Conservation (phyloP, 2,329 filamentous ascomycete species). For the Pyricularia sp. region DNA sequence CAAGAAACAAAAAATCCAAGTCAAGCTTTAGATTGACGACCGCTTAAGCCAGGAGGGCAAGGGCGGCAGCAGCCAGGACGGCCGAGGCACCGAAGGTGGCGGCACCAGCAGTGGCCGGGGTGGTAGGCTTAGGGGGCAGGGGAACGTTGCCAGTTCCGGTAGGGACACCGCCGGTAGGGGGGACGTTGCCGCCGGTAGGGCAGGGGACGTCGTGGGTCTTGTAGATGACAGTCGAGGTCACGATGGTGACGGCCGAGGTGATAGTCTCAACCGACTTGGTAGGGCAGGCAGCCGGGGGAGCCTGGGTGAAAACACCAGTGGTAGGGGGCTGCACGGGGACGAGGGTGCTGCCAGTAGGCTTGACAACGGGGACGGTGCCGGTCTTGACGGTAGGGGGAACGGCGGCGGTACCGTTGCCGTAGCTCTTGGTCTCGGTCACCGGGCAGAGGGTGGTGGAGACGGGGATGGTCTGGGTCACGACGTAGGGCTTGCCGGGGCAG, state of each 20-base stretch:
- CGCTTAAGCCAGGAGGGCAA: slow-evolving; percentile 43
- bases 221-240: slow-evolving; percentile 45
- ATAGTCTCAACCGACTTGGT: slow-evolving; percentile 37
- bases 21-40: not conserved
- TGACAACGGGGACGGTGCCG: slow-evolving; percentile 23
- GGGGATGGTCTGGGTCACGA: slow-evolving; percentile 27
- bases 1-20: not conserved
- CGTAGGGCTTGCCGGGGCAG: slow-evolving; percentile 41
- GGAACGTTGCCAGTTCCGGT: slow-evolving; percentile 5
- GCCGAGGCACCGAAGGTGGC: slow-evolving; percentile 43
- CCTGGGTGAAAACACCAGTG: slow-evolving; percentile 10
- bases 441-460: slow-evolving; percentile 36
- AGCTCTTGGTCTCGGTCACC: slow-evolving; percentile 12
- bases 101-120: slow-evolving; percentile 40
- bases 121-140: slow-evolving; percentile 19
- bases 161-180: slow-evolving; percentile 12
- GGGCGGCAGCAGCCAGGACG: slow-evolving; percentile 43
- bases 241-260: slow-evolving; percentile 47
- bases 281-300: slow-evolving; percentile 19
- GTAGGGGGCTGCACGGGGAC: slow-evolving; percentile 12
- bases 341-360: slow-evolving; percentile 23
- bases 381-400: slow-evolving; percentile 20
- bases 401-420: slow-evolving; percentile 12
- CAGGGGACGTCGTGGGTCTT: slow-evolving; percentile 33
- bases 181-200: slow-evolving; percentile 21